Conservation (phyloP, 2,329 filamentous ascomycete species). For the Arthrobotrys conoides region DNA sequence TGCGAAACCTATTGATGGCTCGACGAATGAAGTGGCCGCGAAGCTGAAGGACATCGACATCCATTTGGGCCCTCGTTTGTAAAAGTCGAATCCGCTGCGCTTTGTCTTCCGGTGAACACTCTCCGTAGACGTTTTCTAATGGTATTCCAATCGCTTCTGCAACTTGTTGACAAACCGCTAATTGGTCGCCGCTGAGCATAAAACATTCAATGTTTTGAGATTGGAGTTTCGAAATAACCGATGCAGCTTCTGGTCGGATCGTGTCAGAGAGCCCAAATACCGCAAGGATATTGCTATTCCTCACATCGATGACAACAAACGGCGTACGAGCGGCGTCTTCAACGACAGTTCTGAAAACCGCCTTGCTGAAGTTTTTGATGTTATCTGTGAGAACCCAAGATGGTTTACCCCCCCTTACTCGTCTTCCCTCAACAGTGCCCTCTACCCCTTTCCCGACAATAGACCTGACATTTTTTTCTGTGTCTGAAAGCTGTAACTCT, state of each 20-base stretch:
- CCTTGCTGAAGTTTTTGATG: constrained; percentile 61
- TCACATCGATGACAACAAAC: constrained; percentile 49
- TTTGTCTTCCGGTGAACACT: constrained; percentile 72
- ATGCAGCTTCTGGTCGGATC: constrained; percentile 69
- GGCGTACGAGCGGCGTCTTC: constrained; percentile 41
- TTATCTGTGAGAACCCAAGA: constrained; percentile 67
- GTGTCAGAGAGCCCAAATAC: constrained; percentile 71
- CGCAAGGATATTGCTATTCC: constrained; percentile 63
- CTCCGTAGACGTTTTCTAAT: constrained; percentile 67
- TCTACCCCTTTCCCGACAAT: constrained; percentile 67
- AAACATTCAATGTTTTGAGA: constrained; percentile 70
- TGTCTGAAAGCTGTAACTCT: constrained; percentile 8
- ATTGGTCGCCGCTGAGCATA: constrained; percentile 74
- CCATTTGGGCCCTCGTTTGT: constrained; percentile 21
- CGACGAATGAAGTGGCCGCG: constrained; percentile 24
- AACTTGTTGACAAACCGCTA: constrained; percentile 69
- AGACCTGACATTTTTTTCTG: constrained; percentile 44
- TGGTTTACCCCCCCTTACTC: constrained; percentile 69
- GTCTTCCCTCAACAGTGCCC: constrained; percentile 65
- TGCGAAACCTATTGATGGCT: constrained; percentile 63
- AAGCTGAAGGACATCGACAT: constrained; percentile 15
- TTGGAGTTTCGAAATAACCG: constrained; percentile 69
- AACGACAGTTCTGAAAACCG: constrained; percentile 62
- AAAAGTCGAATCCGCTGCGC: constrained; percentile 27
- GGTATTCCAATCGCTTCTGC: constrained; percentile 69